Conservation (phyloP, 2,329 filamentous ascomycete species). For the Cladosporium sp. region DNA sequence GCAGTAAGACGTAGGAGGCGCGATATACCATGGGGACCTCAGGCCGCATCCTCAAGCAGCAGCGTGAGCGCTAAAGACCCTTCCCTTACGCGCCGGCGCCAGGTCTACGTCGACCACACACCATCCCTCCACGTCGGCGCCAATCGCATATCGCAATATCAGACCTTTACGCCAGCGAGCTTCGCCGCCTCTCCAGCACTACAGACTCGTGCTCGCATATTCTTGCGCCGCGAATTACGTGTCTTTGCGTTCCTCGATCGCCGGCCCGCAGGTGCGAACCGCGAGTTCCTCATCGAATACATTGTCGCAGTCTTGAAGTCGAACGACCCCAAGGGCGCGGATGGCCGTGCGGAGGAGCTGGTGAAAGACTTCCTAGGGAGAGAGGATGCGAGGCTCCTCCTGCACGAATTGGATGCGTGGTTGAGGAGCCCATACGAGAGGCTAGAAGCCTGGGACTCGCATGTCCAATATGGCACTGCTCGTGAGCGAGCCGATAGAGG, state of each 20-base stretch:
- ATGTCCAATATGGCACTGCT: slow-evolving; percentile 68
- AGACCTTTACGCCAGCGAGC: slow-evolving; percentile 66
- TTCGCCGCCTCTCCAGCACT: slow-evolving; percentile 67
- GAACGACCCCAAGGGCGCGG: slow-evolving; percentile 76
- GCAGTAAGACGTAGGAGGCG: not conserved
- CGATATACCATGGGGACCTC: slow-evolving; percentile 6
- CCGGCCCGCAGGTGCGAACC: slow-evolving; percentile 21
- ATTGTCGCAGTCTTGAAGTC: slow-evolving; percentile 80
- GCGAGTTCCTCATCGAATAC: slow-evolving; percentile 82
- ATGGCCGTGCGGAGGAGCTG: slow-evolving; percentile 76
- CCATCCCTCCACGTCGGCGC: slow-evolving; percentile 82
- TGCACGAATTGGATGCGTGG: slow-evolving; percentile 84
- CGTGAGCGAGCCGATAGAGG: not conserved
- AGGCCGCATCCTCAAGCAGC: not conserved
- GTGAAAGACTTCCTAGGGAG: slow-evolving; percentile 75
- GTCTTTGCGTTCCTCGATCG: slow-evolving; percentile 71
- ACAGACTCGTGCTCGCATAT: slow-evolving; percentile 73
- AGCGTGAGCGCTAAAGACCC: slow-evolving; percentile 22
- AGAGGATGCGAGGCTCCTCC: slow-evolving; percentile 69
- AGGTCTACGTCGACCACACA: slow-evolving; percentile 70
- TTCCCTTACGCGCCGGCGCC: slow-evolving; percentile 61
- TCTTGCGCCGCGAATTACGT: slow-evolving; percentile 78
- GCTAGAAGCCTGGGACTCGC: slow-evolving; percentile 75
- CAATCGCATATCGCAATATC: slow-evolving; percentile 74
- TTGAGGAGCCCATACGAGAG: slow-evolving; percentile 74